A percentile compares a stretch with the other conserved stretches of the same genome.
Evolutionary conservation across 306 rosid genomes (phyloP).

Genomic region (Gleditsia sinensis): DNA sequence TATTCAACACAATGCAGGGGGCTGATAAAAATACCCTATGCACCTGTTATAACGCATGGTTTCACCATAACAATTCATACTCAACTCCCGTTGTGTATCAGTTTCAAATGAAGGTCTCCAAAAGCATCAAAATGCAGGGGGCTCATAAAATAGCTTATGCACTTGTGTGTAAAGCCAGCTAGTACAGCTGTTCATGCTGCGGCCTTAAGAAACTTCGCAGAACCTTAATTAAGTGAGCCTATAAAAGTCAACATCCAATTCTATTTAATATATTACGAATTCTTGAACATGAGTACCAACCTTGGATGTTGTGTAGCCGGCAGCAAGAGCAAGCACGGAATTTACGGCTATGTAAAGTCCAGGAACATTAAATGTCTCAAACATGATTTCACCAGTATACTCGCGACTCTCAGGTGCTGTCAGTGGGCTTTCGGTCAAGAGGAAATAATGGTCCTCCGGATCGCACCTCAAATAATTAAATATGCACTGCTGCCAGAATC

Average conservation of each 20-base stretch:
- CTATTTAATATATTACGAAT: conserved; percentile 9
- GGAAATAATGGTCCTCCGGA: conserved; percentile 98
- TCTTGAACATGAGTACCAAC: conserved; percentile 46
- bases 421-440: conserved; percentile 91
- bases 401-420: conserved; percentile 98
- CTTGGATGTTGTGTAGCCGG: conserved; percentile 98
- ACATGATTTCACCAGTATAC: conserved; percentile 98
- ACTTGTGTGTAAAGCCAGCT: conserved; percentile 17
- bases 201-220: not conserved
- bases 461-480: conserved; percentile 95
- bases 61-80: not conserved
- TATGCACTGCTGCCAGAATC: conserved; percentile 98
- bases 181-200: not conserved
- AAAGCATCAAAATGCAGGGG: conserved; percentile 18
- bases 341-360: conserved; percentile 96
- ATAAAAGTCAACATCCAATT: conserved; percentile 25
- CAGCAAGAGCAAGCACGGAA: conserved; percentile 99
- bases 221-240: conserved; percentile 12
- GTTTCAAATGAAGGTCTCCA: conserved; percentile 19
- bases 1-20: not conserved
- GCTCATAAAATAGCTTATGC: not conserved
- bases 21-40: not conserved
- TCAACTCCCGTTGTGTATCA: not conserved
- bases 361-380: conserved; percentile 97
- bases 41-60: not conserved